Conservation (phyloP, 2,329 filamentous ascomycete species). For the Hypomyces perniciosus region DNA sequence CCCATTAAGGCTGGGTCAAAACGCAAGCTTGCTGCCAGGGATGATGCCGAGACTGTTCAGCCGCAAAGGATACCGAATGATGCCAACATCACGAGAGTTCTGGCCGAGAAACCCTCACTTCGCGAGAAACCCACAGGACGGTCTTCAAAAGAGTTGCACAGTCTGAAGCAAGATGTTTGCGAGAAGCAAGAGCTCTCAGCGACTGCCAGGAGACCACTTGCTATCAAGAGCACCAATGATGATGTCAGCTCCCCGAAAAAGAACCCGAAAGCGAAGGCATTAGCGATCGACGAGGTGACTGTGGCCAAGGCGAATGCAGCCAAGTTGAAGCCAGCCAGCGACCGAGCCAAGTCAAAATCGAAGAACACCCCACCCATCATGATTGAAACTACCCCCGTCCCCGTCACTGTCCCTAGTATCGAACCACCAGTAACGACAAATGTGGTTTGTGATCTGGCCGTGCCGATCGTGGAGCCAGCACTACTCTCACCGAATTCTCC, state of each 20-base stretch:
- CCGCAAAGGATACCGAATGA: conserved; percentile 22
- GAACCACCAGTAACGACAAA: conserved; percentile 14
- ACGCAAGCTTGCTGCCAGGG: conserved; percentile 50
- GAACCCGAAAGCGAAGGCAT: conserved; percentile 30
- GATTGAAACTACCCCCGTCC: conserved; percentile 13
- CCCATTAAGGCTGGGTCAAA: conserved; percentile 46
- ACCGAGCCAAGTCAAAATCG: conserved; percentile 22
- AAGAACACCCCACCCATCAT: conserved; percentile 21
- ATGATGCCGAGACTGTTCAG: conserved; percentile 42
- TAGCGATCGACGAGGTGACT: conserved; percentile 30
- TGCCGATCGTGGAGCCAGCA: conserved; percentile 32
- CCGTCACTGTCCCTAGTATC: conserved; percentile 14
- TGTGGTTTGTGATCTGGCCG: conserved; percentile 18
- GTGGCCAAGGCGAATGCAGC: conserved; percentile 33
- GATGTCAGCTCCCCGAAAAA: conserved; percentile 56
- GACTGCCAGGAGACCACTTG: conserved; percentile 42
- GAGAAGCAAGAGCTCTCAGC: conserved; percentile 25
- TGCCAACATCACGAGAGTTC: conserved; percentile 19
- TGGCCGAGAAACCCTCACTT: conserved; percentile 23
- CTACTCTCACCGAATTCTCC: conserved; percentile 45
- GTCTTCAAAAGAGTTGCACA: conserved; percentile 42
- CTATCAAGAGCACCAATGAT: conserved; percentile 55
- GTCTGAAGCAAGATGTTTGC: conserved; percentile 35
- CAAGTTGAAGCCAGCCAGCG: conserved; percentile 22
- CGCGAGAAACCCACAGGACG: conserved; percentile 33